These are phyloP conservation scores for Urochloa ruziziensis DNA, from an alignment of 176 grass and related monocot genomes.

Conservation along the genomic window DNA sequence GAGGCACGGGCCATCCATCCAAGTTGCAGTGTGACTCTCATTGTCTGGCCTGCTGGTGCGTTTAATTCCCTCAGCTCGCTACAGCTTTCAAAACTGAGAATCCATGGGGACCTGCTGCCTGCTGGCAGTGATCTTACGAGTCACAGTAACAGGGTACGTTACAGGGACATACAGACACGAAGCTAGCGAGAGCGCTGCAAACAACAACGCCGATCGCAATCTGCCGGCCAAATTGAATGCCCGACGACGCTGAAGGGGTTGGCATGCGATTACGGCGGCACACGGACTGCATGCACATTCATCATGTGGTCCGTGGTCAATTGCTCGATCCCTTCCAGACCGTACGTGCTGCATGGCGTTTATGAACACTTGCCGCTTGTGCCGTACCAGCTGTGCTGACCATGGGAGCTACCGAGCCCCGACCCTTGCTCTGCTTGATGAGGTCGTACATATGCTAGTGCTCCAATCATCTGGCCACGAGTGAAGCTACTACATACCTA, in stretches of 20 bases:
- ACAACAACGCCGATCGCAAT: background rate
- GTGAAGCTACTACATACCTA: background rate
- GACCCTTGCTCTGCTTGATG: background rate
- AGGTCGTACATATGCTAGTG: background rate
- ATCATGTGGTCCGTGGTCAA: background rate
- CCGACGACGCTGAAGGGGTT: background rate
- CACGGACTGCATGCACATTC: background rate
- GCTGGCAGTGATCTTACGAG: background rate
- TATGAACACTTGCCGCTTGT: too few species aligned
- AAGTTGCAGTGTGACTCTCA: background rate
- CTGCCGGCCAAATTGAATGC: background rate
- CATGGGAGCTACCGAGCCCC: too few species aligned
- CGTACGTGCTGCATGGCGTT: background rate
- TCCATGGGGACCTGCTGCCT: background rate
- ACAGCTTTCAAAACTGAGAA: background rate
- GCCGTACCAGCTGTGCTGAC: background rate
- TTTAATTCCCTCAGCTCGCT: too few species aligned
- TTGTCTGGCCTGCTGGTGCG: background rate
- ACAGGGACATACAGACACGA: background rate
- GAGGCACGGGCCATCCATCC: background rate
- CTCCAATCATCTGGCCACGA: background rate
- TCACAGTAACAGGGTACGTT: background rate
- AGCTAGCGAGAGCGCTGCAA: background rate
- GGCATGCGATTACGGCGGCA: conserved; percentile 5
- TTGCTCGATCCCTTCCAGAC: background rate